A percentile compares a stretch with the other conserved stretches of the same genome.
Evolutionary conservation across 1,284 basidiomycete genomes (phyloP).

Genomic region (Papiliotrema terrestris): DNA sequence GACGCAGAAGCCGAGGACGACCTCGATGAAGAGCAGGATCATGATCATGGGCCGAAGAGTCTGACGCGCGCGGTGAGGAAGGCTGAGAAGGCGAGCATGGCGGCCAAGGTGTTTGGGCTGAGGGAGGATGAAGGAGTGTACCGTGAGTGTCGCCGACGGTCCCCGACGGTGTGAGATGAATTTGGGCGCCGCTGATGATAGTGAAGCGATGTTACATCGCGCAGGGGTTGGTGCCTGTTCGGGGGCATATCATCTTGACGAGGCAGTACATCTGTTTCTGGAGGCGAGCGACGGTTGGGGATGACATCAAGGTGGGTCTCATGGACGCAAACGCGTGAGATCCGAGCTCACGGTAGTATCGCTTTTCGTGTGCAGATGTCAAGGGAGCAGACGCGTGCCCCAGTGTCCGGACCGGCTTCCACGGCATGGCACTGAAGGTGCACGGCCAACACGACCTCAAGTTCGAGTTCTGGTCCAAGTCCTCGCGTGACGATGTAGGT

Average conservation of each 20-base stretch:
- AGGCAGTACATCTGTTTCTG: slow-evolving; percentile 48
- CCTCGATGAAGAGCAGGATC: too few species aligned
- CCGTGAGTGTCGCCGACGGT: slow-evolving; percentile 22
- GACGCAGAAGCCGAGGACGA: too few species aligned
- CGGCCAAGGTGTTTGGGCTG: slow-evolving; percentile 44
- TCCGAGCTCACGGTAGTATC: slow-evolving; percentile 51
- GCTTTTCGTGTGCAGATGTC: slow-evolving; percentile 54
- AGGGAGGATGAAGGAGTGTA: slow-evolving; percentile 44
- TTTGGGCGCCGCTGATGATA: slow-evolving; percentile 10
- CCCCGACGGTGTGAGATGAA: too few species aligned
- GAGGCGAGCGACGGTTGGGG: slow-evolving; percentile 36
- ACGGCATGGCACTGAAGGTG: slow-evolving; percentile 55
- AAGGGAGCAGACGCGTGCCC: slow-evolving; percentile 49
- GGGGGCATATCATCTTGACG: slow-evolving; percentile 47
- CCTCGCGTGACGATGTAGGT: slow-evolving; percentile 56
- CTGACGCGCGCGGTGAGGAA: slow-evolving; percentile 21
- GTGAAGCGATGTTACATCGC: slow-evolving; percentile 47
- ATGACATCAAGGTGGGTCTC: slow-evolving; percentile 42
- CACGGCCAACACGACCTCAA: slow-evolving; percentile 55
- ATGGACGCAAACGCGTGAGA: too few species aligned
- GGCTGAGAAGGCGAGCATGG: slow-evolving; percentile 32
- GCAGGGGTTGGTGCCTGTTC: slow-evolving; percentile 31
- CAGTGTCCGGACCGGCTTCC: slow-evolving; percentile 46
- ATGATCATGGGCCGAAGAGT: slow-evolving; percentile 1
- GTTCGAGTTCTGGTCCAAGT: slow-evolving; percentile 55